Evolutionary conservation across 441 rosid species (phyloP).

Genomic region (Geranium incanum): DNA sequence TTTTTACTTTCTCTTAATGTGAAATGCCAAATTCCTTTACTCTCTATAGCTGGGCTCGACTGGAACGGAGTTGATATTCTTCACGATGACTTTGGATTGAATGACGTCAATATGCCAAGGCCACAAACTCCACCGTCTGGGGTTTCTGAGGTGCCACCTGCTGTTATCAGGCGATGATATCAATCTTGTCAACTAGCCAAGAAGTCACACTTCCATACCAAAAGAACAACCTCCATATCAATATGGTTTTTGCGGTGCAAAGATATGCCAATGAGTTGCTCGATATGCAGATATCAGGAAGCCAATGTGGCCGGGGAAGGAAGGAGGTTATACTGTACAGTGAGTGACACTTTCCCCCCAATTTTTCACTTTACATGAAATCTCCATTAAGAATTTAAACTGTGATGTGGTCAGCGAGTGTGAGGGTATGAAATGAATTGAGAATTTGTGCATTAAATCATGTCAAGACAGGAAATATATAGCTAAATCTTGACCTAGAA

Average conservation of each 20-base stretch:
- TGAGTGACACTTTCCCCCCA: neutral
- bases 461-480: neutral
- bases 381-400: neutral
- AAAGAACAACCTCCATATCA: too few relatives aligned
- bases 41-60: slow-evolving; percentile 48
- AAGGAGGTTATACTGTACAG: neutral
- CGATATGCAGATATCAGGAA: neutral
- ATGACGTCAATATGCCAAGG: slow-evolving; percentile 41
- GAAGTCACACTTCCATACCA: too few relatives aligned
- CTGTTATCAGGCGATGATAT: slow-evolving; percentile 32
- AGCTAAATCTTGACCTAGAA: too few relatives aligned
- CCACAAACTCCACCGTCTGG: slow-evolving; percentile 43
- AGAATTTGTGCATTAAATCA: neutral
- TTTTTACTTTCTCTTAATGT: neutral
- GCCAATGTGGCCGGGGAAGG: neutral
- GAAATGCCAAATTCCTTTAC: slow-evolving; percentile 36
- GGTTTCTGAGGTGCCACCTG: slow-evolving; percentile 32
- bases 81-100: slow-evolving; percentile 43
- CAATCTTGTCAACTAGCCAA: neutral
- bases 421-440: neutral
- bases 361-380: neutral
- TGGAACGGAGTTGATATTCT: slow-evolving; percentile 45
- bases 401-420: neutral
- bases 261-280: neutral
- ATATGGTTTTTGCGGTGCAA: neutral